Evolutionary conservation across 1,284 basidiomycete genomes (phyloP).

Genomic region (Puccinia coronata): DNA sequence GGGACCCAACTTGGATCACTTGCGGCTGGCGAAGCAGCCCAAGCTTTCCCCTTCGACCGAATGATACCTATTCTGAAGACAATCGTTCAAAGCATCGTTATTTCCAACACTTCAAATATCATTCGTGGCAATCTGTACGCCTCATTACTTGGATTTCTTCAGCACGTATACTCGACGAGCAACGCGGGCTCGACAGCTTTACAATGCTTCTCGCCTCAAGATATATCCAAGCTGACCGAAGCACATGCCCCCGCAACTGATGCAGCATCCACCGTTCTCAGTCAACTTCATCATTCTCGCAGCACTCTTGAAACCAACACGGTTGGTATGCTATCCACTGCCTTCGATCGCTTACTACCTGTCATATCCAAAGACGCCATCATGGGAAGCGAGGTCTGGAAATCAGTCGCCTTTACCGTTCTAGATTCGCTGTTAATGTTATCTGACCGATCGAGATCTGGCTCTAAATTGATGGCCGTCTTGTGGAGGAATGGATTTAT

Average conservation of each 20-base stretch:
- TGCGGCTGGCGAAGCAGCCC: constrained; percentile 44
- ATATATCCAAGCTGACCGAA: constrained; percentile 17
- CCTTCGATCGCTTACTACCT: constrained; percentile 71
- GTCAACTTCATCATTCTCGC: constrained; percentile 19
- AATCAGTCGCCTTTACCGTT: constrained; percentile 85
- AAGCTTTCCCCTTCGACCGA: constrained; percentile 49
- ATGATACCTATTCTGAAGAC: constrained; percentile 41
- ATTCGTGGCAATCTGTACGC: constrained; percentile 50
- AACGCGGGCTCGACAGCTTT: constrained; percentile 14
- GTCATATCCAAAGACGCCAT: constrained; percentile 86
- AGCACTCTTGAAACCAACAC: constrained; percentile 45
- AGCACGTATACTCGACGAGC: constrained; percentile 49
- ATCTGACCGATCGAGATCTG: constrained; percentile 63
- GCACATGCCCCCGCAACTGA: constrained; percentile 20
- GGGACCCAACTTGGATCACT: constrained; percentile 41
- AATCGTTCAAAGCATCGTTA: constrained; percentile 46
- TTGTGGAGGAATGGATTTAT: constrained; percentile 77
- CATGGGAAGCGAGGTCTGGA: constrained; percentile 93
- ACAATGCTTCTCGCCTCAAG: constrained; percentile 21
- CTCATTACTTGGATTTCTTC: constrained; percentile 47
- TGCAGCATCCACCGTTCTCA: constrained; percentile 31
- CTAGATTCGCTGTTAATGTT: constrained; percentile 70
- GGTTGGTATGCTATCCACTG: constrained; percentile 61
- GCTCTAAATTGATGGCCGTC: constrained; percentile 54
- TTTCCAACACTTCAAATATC: constrained; percentile 43